Percentiles rank a stretch among this genome's conserved stretches.
phyloP scores from a whole-genome alignment of 805 yeast genomes.

The Ogataea siamensis region DNA sequence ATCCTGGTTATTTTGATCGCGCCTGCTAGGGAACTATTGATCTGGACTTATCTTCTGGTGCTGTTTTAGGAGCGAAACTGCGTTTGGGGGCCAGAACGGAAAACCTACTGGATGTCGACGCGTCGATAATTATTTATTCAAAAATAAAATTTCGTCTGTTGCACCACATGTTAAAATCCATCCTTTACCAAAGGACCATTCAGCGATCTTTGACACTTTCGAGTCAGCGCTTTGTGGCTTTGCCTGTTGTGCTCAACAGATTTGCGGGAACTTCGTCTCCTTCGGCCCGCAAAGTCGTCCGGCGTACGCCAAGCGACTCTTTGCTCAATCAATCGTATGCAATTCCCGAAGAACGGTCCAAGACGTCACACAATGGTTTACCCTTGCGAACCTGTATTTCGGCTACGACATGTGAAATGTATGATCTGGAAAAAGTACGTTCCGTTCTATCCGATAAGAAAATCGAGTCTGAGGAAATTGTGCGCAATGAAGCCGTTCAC shows the following conservation, averaged over 20 bases:
- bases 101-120: too few species aligned
- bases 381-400: conserved; percentile 52
- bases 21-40: too few species aligned
- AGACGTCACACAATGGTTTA: conserved; percentile 11
- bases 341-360: conserved; percentile 3
- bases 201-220: too few species aligned
- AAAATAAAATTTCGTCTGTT: background rate
- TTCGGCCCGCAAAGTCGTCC: conserved; percentile 14
- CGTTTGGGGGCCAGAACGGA: too few species aligned
- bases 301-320: conserved; percentile 20
- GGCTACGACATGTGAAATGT: conserved; percentile 69
- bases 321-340: conserved; percentile 19
- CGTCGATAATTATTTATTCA: conserved; percentile 1
- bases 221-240: too few species aligned
- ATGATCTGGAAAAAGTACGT: conserved; percentile 53
- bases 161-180: too few species aligned
- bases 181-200: too few species aligned
- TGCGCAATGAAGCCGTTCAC: conserved; percentile 59
- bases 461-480: conserved; percentile 33
- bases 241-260: too few species aligned
- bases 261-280: conserved; percentile 2
- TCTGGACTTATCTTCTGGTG: too few species aligned
- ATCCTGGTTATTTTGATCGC: too few species aligned
- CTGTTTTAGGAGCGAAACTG: too few species aligned
- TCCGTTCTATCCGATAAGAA: conserved; percentile 38